Evolutionary conservation across 306 rosid genomes (phyloP), one percentile per base, ranked within the genome.

Genomic region (Arachis hypogaea): DNA sequence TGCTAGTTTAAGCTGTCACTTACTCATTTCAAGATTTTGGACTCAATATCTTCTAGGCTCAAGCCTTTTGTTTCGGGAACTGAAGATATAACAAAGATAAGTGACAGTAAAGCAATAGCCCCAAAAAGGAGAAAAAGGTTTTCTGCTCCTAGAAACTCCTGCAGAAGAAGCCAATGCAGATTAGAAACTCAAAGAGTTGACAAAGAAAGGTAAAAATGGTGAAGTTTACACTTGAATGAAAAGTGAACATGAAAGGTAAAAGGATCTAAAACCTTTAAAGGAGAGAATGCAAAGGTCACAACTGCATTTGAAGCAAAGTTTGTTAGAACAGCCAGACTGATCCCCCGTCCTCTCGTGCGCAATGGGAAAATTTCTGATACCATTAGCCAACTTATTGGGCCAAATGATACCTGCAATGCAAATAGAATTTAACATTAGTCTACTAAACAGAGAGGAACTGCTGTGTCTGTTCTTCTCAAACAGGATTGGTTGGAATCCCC

Each of bases 381-480:
- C 97, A 94, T 89, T 49, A 94, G 96, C 96, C 98, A 94, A 78
- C 98, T 94, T 78, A 94, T 91, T 11, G 97, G 98, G 74, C 98
- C 97, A 82, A 94, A 91, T 61, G 98, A 94, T 82, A 94, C 89
- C 98, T 94, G 96, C 75, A 76, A 79, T 52, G 57, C 43, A 78
- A 74, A 85, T 49, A 46, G 11, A 55, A 82, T 69, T 63, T 59
- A 11, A 68, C 68, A 43, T 18, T 64, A 69, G 57, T 65, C 9
- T 51, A n/a, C 29, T 1, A 16, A 29, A 59, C 38, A 33, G 4
- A 33, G 38, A 33, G 38, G 38, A 33, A 33, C 38, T 4, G 38
- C 38, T 33, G 38, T 33, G 38, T 33, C 38, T 33, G 38, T 33
- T 33, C 28, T 22, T 22, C 28, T 22, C 38, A 4, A 33, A 33